Evolutionary conservation across 2,329 filamentous ascomycete genomes (phyloP).

Genomic region (Cercospora sp.): DNA sequence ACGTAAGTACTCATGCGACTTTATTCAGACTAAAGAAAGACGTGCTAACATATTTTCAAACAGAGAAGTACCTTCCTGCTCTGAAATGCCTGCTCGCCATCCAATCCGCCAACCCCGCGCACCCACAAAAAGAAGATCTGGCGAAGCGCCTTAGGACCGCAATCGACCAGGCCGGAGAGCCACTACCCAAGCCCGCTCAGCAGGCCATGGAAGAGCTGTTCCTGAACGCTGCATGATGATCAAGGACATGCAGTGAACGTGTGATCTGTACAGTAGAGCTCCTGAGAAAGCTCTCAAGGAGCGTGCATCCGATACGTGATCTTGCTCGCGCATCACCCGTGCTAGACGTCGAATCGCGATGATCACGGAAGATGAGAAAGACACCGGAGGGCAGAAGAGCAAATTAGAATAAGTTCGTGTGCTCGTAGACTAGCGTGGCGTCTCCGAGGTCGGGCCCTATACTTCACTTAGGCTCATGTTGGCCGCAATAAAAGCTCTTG

Average conservation of each 20-base stretch:
- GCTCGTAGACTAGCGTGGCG: not conserved
- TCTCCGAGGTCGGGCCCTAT: not conserved
- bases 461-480: not conserved
- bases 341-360: not conserved
- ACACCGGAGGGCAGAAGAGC: not conserved
- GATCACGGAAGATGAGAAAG: not conserved
- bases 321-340: not conserved
- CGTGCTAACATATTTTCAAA: slow-evolving; percentile 1
- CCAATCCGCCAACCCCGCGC: slow-evolving; percentile 64
- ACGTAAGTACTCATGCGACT: slow-evolving; percentile 58
- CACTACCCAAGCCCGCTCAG: slow-evolving; percentile 61
- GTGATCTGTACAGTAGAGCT: slow-evolving; percentile 4
- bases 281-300: not conserved
- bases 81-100: slow-evolving; percentile 80
- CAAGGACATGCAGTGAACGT: not conserved
- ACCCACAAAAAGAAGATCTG: slow-evolving; percentile 76
- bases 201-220: slow-evolving; percentile 68
- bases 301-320: not conserved
- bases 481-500: not conserved
- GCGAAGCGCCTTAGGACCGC: slow-evolving; percentile 60
- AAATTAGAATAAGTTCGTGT: not conserved
- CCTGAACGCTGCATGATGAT: slow-evolving; percentile 36
- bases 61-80: slow-evolving; percentile 81
- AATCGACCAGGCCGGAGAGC: slow-evolving; percentile 47
- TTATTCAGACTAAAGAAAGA: slow-evolving; percentile 9